Conservation (phyloP, 2,329 filamentous ascomycete genomes). For the Botrytis squamosa region DNA sequence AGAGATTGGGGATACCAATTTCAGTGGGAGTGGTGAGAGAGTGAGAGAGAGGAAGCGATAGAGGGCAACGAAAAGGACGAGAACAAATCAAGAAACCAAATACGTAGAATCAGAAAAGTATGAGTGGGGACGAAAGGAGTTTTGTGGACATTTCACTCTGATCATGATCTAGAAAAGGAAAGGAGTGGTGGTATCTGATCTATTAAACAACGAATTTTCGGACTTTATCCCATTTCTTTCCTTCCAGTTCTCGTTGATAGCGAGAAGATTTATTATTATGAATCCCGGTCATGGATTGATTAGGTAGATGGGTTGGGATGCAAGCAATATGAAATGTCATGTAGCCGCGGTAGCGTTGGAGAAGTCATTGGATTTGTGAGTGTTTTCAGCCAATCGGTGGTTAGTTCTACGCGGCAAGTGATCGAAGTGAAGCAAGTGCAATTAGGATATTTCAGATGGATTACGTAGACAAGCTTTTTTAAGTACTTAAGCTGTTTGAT, state of each 20-base stretch:
- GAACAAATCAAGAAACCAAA: not conserved
- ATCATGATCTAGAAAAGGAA: slow-evolving; percentile 5
- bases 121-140: slow-evolving; percentile 1
- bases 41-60: not conserved
- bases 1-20: not conserved
- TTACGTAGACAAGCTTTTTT: slow-evolving; percentile 2
- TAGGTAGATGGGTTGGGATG: not conserved
- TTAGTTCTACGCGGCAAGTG: not conserved
- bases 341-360: not conserved
- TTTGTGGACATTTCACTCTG: slow-evolving; percentile 5
- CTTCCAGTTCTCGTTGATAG: not conserved
- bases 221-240: not conserved
- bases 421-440: not conserved
- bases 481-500: not conserved
- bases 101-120: not conserved
- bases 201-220: not conserved
- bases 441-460: not conserved
- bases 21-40: not conserved
- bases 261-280: not conserved
- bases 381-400: not conserved
- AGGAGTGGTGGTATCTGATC: not conserved
- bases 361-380: not conserved
- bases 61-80: not conserved
- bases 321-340: not conserved
- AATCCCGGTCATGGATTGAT: not conserved